Conservation (phyloP, 23 red algal genomes). For the Chondrus crispus region DNA sequence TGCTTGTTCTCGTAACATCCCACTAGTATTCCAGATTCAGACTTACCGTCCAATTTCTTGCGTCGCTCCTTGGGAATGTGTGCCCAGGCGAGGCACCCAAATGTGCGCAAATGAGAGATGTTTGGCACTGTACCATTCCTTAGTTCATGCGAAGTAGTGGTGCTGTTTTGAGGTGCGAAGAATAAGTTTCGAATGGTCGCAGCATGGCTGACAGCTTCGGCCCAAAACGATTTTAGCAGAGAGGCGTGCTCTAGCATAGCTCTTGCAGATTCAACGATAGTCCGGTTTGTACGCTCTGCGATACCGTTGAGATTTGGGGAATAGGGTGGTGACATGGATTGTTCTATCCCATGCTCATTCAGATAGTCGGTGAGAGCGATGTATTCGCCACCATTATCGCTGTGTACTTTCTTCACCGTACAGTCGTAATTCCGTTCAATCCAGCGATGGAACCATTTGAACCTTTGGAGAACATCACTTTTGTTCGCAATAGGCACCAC, state of each 20-base stretch:
- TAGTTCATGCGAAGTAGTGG: background rate
- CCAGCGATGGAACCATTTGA: background rate
- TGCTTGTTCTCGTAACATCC: background rate
- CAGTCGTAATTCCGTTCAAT: background rate
- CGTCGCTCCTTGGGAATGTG: background rate
- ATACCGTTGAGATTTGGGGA: background rate
- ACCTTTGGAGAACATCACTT: background rate
- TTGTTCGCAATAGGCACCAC: background rate
- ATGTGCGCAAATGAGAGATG: background rate
- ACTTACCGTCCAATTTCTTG: constrained; percentile 5
- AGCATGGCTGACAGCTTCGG: background rate
- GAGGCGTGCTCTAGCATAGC: background rate
- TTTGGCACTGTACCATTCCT: background rate
- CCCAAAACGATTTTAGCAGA: constrained; percentile 3
- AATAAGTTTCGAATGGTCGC: background rate
- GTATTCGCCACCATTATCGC: background rate
- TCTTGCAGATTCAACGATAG: constrained; percentile 5
- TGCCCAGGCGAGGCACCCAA: constrained; percentile 7
- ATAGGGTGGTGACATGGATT: background rate
- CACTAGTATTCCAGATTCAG: background rate
- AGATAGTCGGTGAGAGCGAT: background rate
- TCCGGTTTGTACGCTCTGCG: background rate
- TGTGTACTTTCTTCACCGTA: background rate
- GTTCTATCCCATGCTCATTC: background rate
- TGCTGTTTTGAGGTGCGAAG: background rate